Evolutionary conservation across 345 rosid species (phyloP).

Genomic region (Acer negundo): DNA sequence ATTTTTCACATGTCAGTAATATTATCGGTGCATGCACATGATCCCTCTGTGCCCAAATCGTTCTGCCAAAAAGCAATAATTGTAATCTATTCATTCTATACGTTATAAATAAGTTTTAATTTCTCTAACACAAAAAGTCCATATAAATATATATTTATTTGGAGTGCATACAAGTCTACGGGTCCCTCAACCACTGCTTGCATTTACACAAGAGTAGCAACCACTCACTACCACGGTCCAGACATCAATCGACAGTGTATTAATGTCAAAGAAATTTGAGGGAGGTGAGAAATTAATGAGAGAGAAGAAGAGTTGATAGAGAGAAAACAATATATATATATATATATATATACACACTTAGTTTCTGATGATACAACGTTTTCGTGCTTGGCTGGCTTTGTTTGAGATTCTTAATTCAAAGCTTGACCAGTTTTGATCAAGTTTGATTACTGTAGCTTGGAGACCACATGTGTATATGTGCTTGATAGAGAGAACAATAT

Average conservation of each 20-base stretch:
- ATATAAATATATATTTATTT: not conserved
- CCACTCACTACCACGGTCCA: not conserved
- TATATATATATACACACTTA: too few relatives aligned
- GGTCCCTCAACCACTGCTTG: not conserved
- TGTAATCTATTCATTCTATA: not conserved
- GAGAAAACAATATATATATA: too few relatives aligned
- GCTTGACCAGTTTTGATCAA: too few relatives aligned
- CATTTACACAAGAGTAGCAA: not conserved
- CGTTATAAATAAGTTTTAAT: not conserved
- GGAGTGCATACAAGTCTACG: not conserved
- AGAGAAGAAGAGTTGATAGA: too few relatives aligned
- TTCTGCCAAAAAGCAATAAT: constrained; percentile 9
- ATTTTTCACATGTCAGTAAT: not conserved
- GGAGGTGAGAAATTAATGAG: too few relatives aligned
- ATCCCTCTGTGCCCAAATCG: not conserved
- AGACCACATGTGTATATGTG: too few relatives aligned
- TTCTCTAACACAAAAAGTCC: not conserved
- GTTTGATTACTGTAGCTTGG: too few relatives aligned
- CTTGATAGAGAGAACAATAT: too few relatives aligned
- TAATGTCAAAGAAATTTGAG: not conserved
- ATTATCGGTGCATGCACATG: not conserved
- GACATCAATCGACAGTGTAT: not conserved
- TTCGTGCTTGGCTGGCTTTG: too few relatives aligned
- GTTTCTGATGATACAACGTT: too few relatives aligned
- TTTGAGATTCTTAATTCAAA: too few relatives aligned